Percentiles rank a stretch among this genome's conserved stretches.
These are phyloP conservation scores for Penicillium lagena DNA, from an alignment of 495 filamentous ascomycete genomes.

Conservation along the genomic window DNA sequence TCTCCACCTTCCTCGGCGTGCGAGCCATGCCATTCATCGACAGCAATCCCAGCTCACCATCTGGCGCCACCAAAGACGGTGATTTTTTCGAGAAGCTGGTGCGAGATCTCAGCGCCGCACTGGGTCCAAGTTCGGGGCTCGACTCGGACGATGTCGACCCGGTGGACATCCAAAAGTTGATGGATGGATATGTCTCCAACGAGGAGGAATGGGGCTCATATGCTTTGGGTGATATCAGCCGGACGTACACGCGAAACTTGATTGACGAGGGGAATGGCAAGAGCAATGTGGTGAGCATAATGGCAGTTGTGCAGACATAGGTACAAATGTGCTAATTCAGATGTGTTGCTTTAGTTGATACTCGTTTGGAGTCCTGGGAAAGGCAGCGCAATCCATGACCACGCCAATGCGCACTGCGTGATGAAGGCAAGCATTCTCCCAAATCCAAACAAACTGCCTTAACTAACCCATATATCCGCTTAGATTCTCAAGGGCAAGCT, in stretches of 20 bases:
- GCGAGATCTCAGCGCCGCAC: slow-evolving; percentile 56
- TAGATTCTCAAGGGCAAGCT: slow-evolving; percentile 69
- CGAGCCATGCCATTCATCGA: slow-evolving; percentile 31
- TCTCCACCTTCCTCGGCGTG: slow-evolving; percentile 9
- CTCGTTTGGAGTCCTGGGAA: slow-evolving; percentile 93
- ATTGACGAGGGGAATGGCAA: slow-evolving; percentile 90
- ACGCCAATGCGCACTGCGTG: slow-evolving; percentile 74
- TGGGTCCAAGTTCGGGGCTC: slow-evolving; percentile 75
- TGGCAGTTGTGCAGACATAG: background rate
- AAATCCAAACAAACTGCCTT: background rate
- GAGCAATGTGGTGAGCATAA: slow-evolving; percentile 68
- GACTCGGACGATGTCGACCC: slow-evolving; percentile 74
- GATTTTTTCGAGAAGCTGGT: slow-evolving; percentile 68
- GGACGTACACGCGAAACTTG: slow-evolving; percentile 78
- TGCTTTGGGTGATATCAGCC: slow-evolving; percentile 56
- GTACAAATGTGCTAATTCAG: background rate
- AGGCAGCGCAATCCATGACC: slow-evolving; percentile 79
- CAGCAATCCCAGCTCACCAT: slow-evolving; percentile 3
- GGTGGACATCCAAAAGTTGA: slow-evolving; percentile 55
- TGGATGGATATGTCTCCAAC: slow-evolving; percentile 64
- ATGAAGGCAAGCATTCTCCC: slow-evolving; percentile 43
- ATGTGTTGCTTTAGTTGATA: slow-evolving; percentile 50
- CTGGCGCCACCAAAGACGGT: slow-evolving; percentile 2
- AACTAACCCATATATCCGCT: background rate
- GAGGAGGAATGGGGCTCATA: slow-evolving; percentile 65